phyloP scores from a whole-genome alignment of 805 yeast species.

The Schwanniomyces vanrijiae region DNA sequence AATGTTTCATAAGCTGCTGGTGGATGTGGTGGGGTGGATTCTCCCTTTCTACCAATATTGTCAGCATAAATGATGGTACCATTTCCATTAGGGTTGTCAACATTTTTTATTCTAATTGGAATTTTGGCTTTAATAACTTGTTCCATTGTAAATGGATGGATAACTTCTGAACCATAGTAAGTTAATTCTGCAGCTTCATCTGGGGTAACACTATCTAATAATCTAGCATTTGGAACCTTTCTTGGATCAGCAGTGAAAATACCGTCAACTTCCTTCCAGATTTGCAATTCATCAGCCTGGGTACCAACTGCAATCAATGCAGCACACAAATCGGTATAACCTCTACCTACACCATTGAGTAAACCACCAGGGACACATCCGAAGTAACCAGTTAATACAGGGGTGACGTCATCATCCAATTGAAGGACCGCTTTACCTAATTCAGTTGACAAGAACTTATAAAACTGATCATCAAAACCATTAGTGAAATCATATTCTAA shows the following conservation, averaged over 20 bases:
- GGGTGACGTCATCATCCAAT: slow-evolving; percentile 52
- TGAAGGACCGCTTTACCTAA: slow-evolving; percentile 51
- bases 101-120: slow-evolving; percentile 96
- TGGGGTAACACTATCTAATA: slow-evolving; percentile 87
- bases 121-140: slow-evolving; percentile 95
- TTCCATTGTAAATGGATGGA: slow-evolving; percentile 99
- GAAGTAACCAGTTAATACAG: slow-evolving; percentile 94
- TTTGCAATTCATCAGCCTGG: slow-evolving; percentile 90
- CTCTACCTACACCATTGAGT: slow-evolving; percentile 91
- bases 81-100: slow-evolving; percentile 85
- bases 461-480: slow-evolving; percentile 69
- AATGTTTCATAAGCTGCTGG: slow-evolving; percentile 69
- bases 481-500: slow-evolving; percentile 52
- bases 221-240: slow-evolving; percentile 85
- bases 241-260: slow-evolving; percentile 98
- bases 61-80: slow-evolving; percentile 96
- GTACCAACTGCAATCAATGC: slow-evolving; percentile 93
- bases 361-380: slow-evolving; percentile 97
- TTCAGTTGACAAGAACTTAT: slow-evolving; percentile 51
- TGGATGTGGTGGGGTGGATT: slow-evolving; percentile 91
- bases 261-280: slow-evolving; percentile 99
- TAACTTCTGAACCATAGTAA: slow-evolving; percentile 96
- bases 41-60: slow-evolving; percentile 81
- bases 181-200: slow-evolving; percentile 99
- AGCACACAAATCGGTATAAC: slow-evolving; percentile 97